A percentile compares a stretch with the other conserved stretches of the same genome.
Conservation (phyloP, 2,329 filamentous ascomycete species). For the Hypoxylon sp. region DNA sequence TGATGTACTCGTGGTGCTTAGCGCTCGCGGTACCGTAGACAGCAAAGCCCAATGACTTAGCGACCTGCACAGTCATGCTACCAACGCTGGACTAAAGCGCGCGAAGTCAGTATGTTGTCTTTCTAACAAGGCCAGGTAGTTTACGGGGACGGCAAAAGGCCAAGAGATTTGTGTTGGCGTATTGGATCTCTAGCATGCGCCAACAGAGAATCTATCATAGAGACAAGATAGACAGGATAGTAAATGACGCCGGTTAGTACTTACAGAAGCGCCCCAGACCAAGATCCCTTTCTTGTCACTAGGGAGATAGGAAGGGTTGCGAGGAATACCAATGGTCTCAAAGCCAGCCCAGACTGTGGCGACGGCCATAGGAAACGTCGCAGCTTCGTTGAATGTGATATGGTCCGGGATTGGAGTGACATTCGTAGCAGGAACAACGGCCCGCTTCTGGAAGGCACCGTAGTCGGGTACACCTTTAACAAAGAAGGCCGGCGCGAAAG, state of each 20-base stretch:
- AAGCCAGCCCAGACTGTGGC: conserved; percentile 58
- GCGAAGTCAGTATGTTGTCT: not conserved
- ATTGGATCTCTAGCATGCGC: not conserved
- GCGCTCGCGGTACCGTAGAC: conserved; percentile 60
- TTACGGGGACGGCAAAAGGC: too few relatives aligned
- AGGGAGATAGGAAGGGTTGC: not conserved
- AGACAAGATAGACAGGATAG: not conserved
- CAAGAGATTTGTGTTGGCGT: too few relatives aligned
- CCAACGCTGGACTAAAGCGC: conserved; percentile 58
- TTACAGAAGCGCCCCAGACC: conserved; percentile 60
- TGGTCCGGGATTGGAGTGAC: conserved; percentile 55
- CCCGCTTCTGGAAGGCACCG: conserved; percentile 61
- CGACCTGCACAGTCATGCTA: conserved; percentile 61
- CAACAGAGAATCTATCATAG: not conserved
- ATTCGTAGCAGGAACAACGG: conserved; percentile 60
- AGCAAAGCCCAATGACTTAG: conserved; percentile 56
- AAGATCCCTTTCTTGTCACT: conserved; percentile 55
- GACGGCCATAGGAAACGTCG: conserved; percentile 58
- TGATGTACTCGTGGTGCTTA: conserved; percentile 55
- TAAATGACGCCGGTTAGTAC: not conserved
- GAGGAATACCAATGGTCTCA: conserved; percentile 57
- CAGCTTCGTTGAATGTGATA: conserved; percentile 59
- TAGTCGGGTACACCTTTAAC: conserved; percentile 61
- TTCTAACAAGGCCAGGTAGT: not conserved
- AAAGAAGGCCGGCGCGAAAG: conserved; percentile 59